phyloP scores from a whole-genome alignment of 75 land plant genomes.

The Picea glauca region DNA sequence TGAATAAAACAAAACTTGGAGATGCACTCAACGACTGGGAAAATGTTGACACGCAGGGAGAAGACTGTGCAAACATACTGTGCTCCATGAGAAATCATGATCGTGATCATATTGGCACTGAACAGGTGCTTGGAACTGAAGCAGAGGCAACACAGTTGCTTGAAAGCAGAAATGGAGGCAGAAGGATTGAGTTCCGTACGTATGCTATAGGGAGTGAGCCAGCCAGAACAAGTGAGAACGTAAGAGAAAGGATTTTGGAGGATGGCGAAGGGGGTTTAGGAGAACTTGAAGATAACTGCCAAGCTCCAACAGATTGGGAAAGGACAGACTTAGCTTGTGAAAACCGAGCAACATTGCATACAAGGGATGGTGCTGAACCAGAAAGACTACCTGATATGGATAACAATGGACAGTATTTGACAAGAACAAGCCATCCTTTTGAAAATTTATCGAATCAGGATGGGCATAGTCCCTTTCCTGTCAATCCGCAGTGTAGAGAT shows the following conservation, averaged over 20 bases:
- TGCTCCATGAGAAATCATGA: no score
- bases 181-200: background rate
- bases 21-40: constrained; percentile 7
- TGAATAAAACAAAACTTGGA: background rate
- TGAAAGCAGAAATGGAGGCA: constrained; percentile 15
- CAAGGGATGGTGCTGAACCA: no score
- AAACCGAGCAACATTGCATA: no score
- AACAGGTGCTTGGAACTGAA: constrained; percentile 43
- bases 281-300: no score
- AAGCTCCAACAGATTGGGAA: no score
- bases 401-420: no score
- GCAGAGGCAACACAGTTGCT: constrained; percentile 32
- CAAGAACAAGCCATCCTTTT: no score
- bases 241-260: background rate
- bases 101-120: constrained; percentile 34
- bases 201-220: background rate
- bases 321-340: no score
- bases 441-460: no score
- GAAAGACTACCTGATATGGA: no score
- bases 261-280: constrained; percentile 19
- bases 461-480: no score
- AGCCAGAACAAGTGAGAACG: background rate
- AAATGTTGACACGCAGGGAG: constrained; percentile 10
- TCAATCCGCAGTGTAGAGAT: no score
- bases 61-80: constrained; percentile 18